These are phyloP conservation scores for Schwanniomyces etchellsii DNA, from an alignment of 1,139 yeast genomes.

Conservation along the genomic window DNA sequence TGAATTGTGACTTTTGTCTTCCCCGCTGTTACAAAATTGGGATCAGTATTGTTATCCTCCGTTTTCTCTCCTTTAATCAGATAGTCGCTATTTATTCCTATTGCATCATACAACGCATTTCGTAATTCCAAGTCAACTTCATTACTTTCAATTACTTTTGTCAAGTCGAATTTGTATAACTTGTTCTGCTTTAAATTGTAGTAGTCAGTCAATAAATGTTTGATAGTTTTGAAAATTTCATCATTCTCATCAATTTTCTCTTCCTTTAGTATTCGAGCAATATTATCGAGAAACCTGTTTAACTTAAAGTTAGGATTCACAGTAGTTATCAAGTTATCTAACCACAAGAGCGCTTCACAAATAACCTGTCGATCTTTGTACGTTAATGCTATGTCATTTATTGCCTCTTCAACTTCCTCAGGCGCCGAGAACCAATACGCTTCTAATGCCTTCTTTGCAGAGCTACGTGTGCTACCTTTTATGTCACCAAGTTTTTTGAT, in stretches of 20 bases:
- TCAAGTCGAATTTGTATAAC: slow-evolving; percentile 38
- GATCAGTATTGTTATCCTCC: neutral
- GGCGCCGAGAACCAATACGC: slow-evolving; percentile 68
- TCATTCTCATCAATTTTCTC: slow-evolving; percentile 11
- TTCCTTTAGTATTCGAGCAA: slow-evolving; percentile 15
- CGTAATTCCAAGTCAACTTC: slow-evolving; percentile 26
- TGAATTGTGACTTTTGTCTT: slow-evolving; percentile 5
- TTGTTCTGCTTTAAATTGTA: slow-evolving; percentile 24
- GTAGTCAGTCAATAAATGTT: slow-evolving; percentile 20
- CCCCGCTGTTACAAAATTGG: slow-evolving; percentile 6
- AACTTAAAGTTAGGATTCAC: slow-evolving; percentile 30
- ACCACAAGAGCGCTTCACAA: slow-evolving; percentile 34
- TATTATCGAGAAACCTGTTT: slow-evolving; percentile 19
- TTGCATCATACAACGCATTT: slow-evolving; percentile 22
- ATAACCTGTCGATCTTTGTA: slow-evolving; percentile 36
- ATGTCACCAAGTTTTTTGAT: slow-evolving; percentile 48
- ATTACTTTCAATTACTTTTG: slow-evolving; percentile 39
- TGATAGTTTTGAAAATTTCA: slow-evolving; percentile 7
- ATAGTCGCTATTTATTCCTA: slow-evolving; percentile 10
- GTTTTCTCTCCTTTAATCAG: neutral
- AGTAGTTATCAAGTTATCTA: slow-evolving; percentile 23
- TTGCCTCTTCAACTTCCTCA: slow-evolving; percentile 42
- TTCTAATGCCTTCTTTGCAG: slow-evolving; percentile 55
- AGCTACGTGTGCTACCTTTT: slow-evolving; percentile 34
- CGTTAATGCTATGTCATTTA: slow-evolving; percentile 49